Evolutionary conservation across 2,329 filamentous ascomycete genomes (phyloP), one percentile per base, ranked within the genome.

Genomic region (Arthrobotrys iridis): DNA sequence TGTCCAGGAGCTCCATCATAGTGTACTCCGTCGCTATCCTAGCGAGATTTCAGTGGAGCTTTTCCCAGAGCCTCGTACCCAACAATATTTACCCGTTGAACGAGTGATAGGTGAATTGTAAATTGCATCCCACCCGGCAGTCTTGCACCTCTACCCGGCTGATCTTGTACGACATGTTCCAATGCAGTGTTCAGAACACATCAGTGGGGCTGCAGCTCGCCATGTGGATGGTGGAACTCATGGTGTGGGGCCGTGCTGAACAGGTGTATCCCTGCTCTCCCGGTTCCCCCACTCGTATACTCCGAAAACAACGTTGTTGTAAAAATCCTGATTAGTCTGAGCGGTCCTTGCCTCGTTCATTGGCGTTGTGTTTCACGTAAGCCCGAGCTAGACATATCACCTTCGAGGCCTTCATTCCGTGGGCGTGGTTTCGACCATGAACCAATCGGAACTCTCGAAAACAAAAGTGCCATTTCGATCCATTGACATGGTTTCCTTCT

Each of bases 201-300:
- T 1, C 18, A 30, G 46, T 50, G 46, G 46, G 46, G 46, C 20
- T 50, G 46, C 24, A 30, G 13, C 24, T 18, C n/a, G 46, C 22
- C 3, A 46, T 26, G 13, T n/a, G 30, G 28, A 37, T 22, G 28
- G 28, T 30, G 48, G 48, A 55, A 55, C 48, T 22, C 15, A 22
- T 55, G 7, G 15, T 55, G 18, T 55, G 48, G 48, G 7, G 6
- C 24, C 22, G 26, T 55, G 30, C 48, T 55, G 48, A n/a, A 50
- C 46, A 10, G 28, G 15, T n/a, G n/a, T 10, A 55, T 22, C 48
- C 48, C 10, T 55, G 48, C 33, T 30, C 37, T 35, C 48, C 48
- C 28, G 28, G 6, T 50, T 35, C 48, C 48, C 46, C 48, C 48
- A 55, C 48, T 35, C 48, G 48, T 55, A 35, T 55, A 55, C 28